Conservation (phyloP, 805 yeast species). For the Scheffersomyces coipomensis region DNA sequence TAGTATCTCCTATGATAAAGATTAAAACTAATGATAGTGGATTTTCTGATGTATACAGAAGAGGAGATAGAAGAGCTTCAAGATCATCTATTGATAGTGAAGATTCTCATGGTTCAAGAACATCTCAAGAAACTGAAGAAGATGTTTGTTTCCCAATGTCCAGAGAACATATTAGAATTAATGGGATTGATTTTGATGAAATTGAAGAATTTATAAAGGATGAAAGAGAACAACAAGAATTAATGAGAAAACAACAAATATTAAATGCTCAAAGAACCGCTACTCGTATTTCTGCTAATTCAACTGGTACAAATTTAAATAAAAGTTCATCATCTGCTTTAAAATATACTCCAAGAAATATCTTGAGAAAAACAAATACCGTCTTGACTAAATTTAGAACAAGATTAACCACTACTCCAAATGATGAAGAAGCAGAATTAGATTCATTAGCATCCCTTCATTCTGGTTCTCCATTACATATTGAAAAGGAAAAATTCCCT, state of each 20-base stretch:
- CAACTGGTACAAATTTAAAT: conserved; percentile 24
- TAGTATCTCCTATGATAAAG: conserved; percentile 27
- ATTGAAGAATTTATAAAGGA: conserved; percentile 76
- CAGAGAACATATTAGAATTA: conserved; percentile 55
- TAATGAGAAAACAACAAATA: conserved; percentile 22
- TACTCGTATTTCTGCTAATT: neutral
- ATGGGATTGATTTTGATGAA: conserved; percentile 89
- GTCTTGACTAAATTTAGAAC: conserved; percentile 6
- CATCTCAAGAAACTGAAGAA: conserved; percentile 90
- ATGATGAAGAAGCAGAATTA: neutral
- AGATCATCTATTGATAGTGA: conserved; percentile 55
- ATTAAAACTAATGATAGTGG: conserved; percentile 22
- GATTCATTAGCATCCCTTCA: conserved; percentile 1
- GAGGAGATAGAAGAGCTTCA: conserved; percentile 30
- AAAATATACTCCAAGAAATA: conserved; percentile 57
- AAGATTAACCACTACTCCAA: conserved; percentile 1
- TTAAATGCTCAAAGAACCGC: conserved; percentile 18
- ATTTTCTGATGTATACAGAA: conserved; percentile 16
- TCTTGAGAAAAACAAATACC: conserved; percentile 15
- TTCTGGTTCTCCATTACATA: neutral
- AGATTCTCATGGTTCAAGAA: conserved; percentile 71
- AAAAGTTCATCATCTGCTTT: conserved; percentile 43
- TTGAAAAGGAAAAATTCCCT: conserved; percentile 7
- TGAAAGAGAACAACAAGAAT: conserved; percentile 47
- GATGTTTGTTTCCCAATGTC: conserved; percentile 97